Base-by-base conservation (phyloP, 768 basidiomycete species). In the Daedaleopsis sinensis region DNA sequence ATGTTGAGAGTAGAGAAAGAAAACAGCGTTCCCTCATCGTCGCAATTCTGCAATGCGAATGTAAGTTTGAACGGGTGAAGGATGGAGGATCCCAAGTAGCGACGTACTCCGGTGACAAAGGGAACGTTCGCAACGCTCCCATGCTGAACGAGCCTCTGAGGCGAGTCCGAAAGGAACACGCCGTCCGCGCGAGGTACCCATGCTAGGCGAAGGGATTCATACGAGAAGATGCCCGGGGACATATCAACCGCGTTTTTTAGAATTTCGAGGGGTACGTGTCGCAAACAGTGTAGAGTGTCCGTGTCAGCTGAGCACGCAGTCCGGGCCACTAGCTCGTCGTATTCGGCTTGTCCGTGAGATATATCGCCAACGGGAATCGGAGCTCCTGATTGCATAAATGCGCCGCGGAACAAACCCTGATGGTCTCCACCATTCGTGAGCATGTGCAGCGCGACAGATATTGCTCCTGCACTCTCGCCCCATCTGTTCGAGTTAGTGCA, bases 241-340 rank as follows among this genome's bases (percentile, higher is more conserved):
- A 63, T 23, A 56, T 79, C 72, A 57, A 78, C 59, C 0, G 77
- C 77, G 1, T 49, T 54, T 52, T 72, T 58, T 19, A 79, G 64
- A 3, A 56, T 58, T 0, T 32, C 52, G 32, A 73, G 76, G 0
- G 78, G 74, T 5, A 76, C 74, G 1, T 58, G 64, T 10, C 80
- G 75, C 24, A 84, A 68, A 62, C 83, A 83, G 0, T 63, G 65
- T 0, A 83, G 67, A 0, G 77, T 79, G 59, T 81, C 77, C 0
- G 44, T 35, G 4, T 71, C 43, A 2, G 58, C 48, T 0, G 69
- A 19, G 57, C 82, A 84, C 8, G 76, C 76, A 0, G 76, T 75
- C 9, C 72, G 64, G 8, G 56, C 27, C 1, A 79, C 80, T n/a
- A 84, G 68, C 0, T 60, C 55, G 63, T 83, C 80, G 56, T 80